Base-by-base conservation (phyloP, 2,329 filamentous ascomycete species). In the Arthrobotrys pseudoclavata region DNA sequence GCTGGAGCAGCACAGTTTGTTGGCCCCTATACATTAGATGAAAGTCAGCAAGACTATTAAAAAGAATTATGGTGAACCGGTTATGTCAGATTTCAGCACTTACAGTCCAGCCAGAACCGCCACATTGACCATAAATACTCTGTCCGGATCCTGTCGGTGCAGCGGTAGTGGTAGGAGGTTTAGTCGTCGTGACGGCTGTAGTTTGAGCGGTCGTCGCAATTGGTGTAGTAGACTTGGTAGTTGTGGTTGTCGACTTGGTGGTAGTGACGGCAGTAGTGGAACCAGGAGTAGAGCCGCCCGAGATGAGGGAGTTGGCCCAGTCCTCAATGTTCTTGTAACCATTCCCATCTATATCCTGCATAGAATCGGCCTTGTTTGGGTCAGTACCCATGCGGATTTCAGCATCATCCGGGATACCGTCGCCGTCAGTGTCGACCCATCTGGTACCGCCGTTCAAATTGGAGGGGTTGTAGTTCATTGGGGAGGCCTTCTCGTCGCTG, bases 361-460 rank as follows among this genome's bases (percentile, higher is more conserved):
- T 84, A 63, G 86, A 85, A 18, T 83, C 82, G 24, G 82, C 82
- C 42, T 85, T 83, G 4, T 83, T 83, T 4, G 83, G 82, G 68
- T 85, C 76, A 26, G 85, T 79, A 0, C 86, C 85, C 67, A 87
- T 84, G 7, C 84, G 83, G 24, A 80, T 81, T 80, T 87, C 86
- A 79, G 84, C 86, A 24, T 83, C 84, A 81, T 87, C 86, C 2
- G 86, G 86, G 52, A 87, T 87, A 0, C 86, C 86, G 74, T 87
- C 86, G 0, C 84, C 84, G 79, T 87, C 86, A 0, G 84, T 82
- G 78, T 87, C 86, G 18, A 81, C 82, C 50, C 83, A 83, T 37
- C 82, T 82, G 0, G 81, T 82, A 7, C 85, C 86, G 10, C 82
- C 82, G 7, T 82, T 82, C 52, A 87, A 81, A 5, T 81, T 83